Evolutionary conservation across 768 basidiomycete genomes (phyloP).

Genomic region (Psilocybe cubensis): DNA sequence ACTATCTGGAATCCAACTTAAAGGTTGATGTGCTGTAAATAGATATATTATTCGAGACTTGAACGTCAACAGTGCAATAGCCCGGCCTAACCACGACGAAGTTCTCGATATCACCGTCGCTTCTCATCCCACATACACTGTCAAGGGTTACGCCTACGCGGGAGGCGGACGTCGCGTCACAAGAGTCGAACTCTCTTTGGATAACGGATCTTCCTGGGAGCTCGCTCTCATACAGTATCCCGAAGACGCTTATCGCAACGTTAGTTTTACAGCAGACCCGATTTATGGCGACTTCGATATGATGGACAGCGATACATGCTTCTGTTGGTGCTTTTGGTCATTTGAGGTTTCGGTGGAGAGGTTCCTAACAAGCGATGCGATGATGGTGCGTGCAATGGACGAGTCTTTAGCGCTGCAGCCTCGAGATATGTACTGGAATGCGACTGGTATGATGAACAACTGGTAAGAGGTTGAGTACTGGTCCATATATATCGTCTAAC

Average conservation of each 20-base stretch:
- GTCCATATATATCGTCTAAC: neutral
- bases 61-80: slow-evolving; percentile 63
- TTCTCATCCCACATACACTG: slow-evolving; percentile 32
- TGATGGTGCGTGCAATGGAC: slow-evolving; percentile 60
- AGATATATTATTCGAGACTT: slow-evolving; percentile 53
- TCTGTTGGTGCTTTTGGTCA: slow-evolving; percentile 68
- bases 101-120: slow-evolving; percentile 24
- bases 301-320: slow-evolving; percentile 51
- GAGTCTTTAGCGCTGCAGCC: slow-evolving; percentile 54
- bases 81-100: slow-evolving; percentile 59
- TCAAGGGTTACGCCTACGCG: slow-evolving; percentile 64
- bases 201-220: slow-evolving; percentile 54
- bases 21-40: slow-evolving; percentile 6
- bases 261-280: slow-evolving; percentile 31
- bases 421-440: slow-evolving; percentile 61
- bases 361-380: slow-evolving; percentile 36
- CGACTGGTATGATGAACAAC: slow-evolving; percentile 67
- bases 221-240: slow-evolving; percentile 45
- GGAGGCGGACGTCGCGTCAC: slow-evolving; percentile 63
- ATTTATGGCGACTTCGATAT: slow-evolving; percentile 55
- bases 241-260: slow-evolving; percentile 51
- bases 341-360: slow-evolving; percentile 36
- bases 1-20: neutral
- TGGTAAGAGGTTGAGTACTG: slow-evolving; percentile 36
- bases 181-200: slow-evolving; percentile 59